Evolutionary conservation across 208 protist genomes (phyloP).

Genomic region (Trypanosoma cruzi): DNA sequence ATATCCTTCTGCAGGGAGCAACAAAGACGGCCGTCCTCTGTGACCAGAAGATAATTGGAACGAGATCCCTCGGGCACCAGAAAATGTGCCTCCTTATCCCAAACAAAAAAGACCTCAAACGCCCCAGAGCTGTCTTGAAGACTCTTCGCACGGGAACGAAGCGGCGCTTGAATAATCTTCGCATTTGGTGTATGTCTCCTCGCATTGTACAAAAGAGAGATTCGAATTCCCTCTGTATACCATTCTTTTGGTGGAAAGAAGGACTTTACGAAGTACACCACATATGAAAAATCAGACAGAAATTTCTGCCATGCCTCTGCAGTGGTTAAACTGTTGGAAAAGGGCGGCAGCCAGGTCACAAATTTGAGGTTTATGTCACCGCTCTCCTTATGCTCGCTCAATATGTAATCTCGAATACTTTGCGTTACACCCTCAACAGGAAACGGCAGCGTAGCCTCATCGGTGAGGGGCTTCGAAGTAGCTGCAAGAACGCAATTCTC

Average conservation of each 20-base stretch:
- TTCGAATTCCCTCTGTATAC: constrained; percentile 57
- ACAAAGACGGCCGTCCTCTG: constrained; percentile 37
- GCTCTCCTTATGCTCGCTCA: constrained; percentile 2
- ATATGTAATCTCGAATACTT: constrained; percentile 32
- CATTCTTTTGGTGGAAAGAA: constrained; percentile 68
- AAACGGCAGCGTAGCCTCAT: constrained; percentile 26
- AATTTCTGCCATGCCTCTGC: background rate
- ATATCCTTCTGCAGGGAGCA: constrained; percentile 76
- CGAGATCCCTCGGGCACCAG: constrained; percentile 83
- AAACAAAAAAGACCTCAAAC: constrained; percentile 76
- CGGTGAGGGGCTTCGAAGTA: background rate
- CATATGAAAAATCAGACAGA: constrained; percentile 26
- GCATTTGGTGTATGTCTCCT: constrained; percentile 62
- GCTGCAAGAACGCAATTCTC: constrained; percentile 30
- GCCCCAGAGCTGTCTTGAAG: constrained; percentile 31
- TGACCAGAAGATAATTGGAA: constrained; percentile 80
- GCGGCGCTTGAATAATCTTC: constrained; percentile 61
- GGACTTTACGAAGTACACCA: constrained; percentile 61
- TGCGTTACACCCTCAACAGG: constrained; percentile 1
- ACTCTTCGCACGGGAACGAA: constrained; percentile 54
- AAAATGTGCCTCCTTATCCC: constrained; percentile 42
- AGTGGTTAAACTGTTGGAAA: background rate
- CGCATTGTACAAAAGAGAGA: constrained; percentile 71
- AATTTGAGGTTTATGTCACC: constrained; percentile 74
- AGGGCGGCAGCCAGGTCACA: constrained; percentile 53